Evolutionary conservation across 169 alveolate species (phyloP).

Genomic region (Cystoisospora suis): DNA sequence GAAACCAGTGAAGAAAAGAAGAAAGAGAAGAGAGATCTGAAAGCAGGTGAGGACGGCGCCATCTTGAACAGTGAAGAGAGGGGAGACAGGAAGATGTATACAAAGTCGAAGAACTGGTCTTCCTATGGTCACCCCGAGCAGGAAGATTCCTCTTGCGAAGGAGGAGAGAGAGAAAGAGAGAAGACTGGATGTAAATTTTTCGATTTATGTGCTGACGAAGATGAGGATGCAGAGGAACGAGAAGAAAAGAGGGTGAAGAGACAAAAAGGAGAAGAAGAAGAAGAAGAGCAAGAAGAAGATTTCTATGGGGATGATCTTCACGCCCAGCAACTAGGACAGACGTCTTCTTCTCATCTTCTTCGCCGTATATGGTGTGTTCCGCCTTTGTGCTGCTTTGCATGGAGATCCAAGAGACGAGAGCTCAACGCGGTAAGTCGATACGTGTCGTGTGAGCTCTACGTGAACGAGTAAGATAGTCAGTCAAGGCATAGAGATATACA

Average conservation of each 20-base stretch:
- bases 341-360: background rate
- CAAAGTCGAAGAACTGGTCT: no score
- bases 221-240: background rate
- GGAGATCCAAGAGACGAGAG: background rate
- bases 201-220: background rate
- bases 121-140: no score
- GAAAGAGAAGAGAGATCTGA: background rate
- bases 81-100: no score
- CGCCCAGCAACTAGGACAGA: background rate
- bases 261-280: background rate
- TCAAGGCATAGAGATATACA: no score
- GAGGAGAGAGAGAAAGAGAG: background rate
- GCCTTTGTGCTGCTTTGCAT: conserved; percentile 19
- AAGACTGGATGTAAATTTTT: background rate
- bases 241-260: background rate
- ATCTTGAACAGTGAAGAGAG: no score
- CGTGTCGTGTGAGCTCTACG: no score
- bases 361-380: conserved; percentile 34
- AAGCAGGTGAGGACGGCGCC: no score
- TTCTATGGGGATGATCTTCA: background rate
- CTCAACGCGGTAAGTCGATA: background rate
- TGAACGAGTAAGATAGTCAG: no score
- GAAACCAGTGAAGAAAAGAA: background rate
- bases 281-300: background rate
- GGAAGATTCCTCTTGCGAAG: background rate